Base-by-base conservation (phyloP, 2,329 filamentous ascomycete species). In the Gaeumannomyces sp. region DNA sequence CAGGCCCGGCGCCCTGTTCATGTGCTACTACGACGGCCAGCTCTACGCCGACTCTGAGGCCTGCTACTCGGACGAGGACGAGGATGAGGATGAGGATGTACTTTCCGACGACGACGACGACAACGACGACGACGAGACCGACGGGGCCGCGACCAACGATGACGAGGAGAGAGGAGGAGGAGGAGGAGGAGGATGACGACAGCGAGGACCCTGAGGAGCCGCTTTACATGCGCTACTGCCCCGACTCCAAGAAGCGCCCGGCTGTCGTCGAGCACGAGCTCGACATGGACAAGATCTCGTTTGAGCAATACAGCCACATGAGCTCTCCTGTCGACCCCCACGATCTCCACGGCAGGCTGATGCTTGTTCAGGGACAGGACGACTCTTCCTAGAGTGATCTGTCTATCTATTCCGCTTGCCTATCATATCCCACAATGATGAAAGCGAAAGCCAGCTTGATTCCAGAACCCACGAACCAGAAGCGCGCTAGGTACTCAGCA, bases 31-130 rank as follows among this genome's bases (percentile, higher is more conserved):
- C 45, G 61, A 38, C 6, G 35, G 61, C 50, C 27, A 56, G 35
- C 29, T 45, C n/a, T 61, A 61, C 59, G 59, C 59, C 33, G 59
- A 61, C 59, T 61, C 59, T 3, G 61, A 62, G 61, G 61, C 35
- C 28, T n/a, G 50, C 35, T 62, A 62, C 61, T 56, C 45, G 10
- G 61, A 62, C 45, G 61, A 62, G 45, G 61, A 50, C 4, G 61
- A 53, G 2, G 60, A 62, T 29, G 25, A 3, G 57, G 57, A 59
- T 7, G 57, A 59, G 13, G 57, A 59, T 10, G 56, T 14, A 3
- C 22, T 27, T n/a, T 14, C 4, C 25, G 35, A 53, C 4, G 38
- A 62, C 2, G 60, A 62, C 45, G 56, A 58, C n/a, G 56, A 58
- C 4, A 25, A 62, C 38, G 60, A 45, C 29, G 60, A 50, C 3